phyloP scores from a whole-genome alignment of 1,284 basidiomycete species.

The Melampsora larici-populina region DNA sequence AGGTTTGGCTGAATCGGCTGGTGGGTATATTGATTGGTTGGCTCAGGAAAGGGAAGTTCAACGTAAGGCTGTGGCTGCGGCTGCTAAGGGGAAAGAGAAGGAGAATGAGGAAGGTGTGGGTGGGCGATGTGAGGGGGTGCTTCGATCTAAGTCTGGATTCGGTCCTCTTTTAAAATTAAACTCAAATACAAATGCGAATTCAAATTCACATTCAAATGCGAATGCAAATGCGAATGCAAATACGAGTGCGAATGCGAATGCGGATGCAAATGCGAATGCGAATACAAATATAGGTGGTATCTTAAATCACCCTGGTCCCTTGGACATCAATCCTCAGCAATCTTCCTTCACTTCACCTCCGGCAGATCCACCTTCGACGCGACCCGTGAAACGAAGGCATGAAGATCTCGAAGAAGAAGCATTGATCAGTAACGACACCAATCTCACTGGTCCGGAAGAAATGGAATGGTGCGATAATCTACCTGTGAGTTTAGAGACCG shows the following conservation, averaged over 20 bases:
- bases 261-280: no score
- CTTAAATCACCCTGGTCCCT: background rate
- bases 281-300: background rate
- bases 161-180: no score
- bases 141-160: no score
- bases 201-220: no score
- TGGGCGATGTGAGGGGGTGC: no score
- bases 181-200: no score
- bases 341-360: slow-evolving; percentile 6
- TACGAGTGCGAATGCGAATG: no score
- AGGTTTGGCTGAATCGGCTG: slow-evolving; percentile 20
- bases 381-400: slow-evolving; percentile 18
- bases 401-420: slow-evolving; percentile 10
- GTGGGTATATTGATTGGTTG: slow-evolving; percentile 39
- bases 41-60: slow-evolving; percentile 36
- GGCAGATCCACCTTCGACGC: slow-evolving; percentile 5
- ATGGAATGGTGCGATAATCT: background rate
- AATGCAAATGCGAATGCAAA: no score
- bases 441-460: background rate
- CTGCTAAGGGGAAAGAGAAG: slow-evolving; percentile 12
- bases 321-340: background rate
- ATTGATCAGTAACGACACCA: background rate
- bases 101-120: background rate
- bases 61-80: slow-evolving; percentile 25
- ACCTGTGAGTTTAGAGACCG: no score